Evolutionary conservation across 2,329 filamentous ascomycete genomes (phyloP), one percentile per base, ranked within the genome.

Genomic region (Fusarium napiforme): DNA sequence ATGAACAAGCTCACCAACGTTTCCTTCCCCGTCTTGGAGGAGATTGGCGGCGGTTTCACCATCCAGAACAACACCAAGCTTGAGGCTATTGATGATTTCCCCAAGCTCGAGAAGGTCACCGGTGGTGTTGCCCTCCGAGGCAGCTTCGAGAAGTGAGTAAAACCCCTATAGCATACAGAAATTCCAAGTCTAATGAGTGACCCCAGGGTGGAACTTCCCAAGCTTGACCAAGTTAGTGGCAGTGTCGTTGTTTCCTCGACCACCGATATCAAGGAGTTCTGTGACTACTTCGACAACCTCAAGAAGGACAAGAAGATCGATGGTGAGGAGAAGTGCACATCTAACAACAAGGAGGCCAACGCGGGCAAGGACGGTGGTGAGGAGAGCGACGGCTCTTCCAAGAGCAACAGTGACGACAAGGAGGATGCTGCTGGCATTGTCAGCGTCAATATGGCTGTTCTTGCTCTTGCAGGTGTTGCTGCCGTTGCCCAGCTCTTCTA

Each of bases 51-150:
- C 85, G 94, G 93, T 81, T 89, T 97, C 81, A 91, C 93, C 77
- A 90, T 99, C 80, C 92, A 93, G 84, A 97, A 97, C 90, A 98
- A 98, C 91, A 93, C 94, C 69, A 85, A 87, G 63, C 88, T 98
- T 39, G 77, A 83, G 64, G 81, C 85, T 69, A 87, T 98, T 64
- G 83, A 88, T 73, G 90, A 90, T 39, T 93, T 98, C 84, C 87
- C 88, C 70, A 81, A 86, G 73, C 89, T 99, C 34, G 80, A 89
- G 80, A 89, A 85, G 62, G 90, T 98, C 67, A 89, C 87, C 73
- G 96, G 95, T 85, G 94, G 94, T 78, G 87, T 98, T 80, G 92
- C 94, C 82, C 90, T 97, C 82, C 91, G 91, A 78, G 96, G 96
- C 79, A 93, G 91, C 86, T 97, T 98, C 83, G 88, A 90, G 72